Percentiles rank a stretch among this genome's conserved stretches.
Conservation (phyloP, 2,329 filamentous ascomycete genomes). For the Botrytis medusae region DNA sequence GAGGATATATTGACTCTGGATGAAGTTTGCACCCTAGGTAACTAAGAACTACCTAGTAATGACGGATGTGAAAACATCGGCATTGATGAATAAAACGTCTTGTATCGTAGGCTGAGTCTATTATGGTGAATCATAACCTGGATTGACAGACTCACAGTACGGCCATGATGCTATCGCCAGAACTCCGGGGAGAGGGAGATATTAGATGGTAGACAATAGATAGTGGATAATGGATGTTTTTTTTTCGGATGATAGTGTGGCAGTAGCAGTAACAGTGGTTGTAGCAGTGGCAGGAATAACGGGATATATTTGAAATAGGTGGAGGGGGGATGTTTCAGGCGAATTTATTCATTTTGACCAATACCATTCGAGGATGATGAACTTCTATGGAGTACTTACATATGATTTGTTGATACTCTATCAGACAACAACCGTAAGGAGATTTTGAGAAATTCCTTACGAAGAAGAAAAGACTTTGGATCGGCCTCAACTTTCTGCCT, state of each 20-base stretch:
- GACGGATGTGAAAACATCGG: not conserved
- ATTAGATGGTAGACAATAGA: not conserved
- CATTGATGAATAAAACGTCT: not conserved
- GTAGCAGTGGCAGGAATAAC: not conserved
- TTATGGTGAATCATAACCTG: not conserved
- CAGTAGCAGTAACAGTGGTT: not conserved
- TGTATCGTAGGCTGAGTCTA: conserved; percentile 1
- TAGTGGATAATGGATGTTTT: not conserved
- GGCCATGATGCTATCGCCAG: not conserved
- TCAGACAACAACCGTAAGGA: not conserved
- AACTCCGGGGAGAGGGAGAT: not conserved
- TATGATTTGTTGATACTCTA: not conserved
- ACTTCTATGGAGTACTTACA: not conserved
- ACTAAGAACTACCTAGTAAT: not conserved
- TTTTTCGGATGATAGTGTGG: conserved; percentile 6
- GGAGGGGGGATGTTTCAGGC: conserved; percentile 18
- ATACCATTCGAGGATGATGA: not conserved
- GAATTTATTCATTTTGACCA: conserved; percentile 7
- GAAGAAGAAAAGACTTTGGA: not conserved
- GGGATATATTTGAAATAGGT: conserved; percentile 9
- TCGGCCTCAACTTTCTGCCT: conserved; percentile 9
- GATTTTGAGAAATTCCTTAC: not conserved
- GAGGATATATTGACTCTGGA: not conserved
- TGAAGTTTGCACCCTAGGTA: not conserved
- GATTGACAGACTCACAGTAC: not conserved